Conservation (phyloP, 495 filamentous ascomycete genomes). For the Penicillium nucicola region DNA sequence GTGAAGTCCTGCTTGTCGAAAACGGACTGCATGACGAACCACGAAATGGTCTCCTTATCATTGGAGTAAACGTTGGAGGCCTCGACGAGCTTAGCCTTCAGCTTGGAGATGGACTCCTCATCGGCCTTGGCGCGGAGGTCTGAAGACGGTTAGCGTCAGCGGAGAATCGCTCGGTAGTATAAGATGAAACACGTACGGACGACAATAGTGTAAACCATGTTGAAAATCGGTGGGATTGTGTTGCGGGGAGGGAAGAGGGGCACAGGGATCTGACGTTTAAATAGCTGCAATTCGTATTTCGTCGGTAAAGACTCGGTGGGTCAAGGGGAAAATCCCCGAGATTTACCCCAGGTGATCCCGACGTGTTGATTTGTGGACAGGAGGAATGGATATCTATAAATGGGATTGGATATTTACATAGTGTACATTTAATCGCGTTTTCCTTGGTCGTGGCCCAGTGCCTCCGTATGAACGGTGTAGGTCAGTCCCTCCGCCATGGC, state of each 20-base stretch:
- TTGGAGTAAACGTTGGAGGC: slow-evolving; percentile 61
- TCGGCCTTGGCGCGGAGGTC: slow-evolving; percentile 64
- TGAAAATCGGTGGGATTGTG: slow-evolving; percentile 7
- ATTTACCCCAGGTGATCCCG: slow-evolving; percentile 3
- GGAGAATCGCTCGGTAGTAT: not conserved
- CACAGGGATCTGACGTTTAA: not conserved
- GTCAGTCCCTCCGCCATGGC: slow-evolving; percentile 66
- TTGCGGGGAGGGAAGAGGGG: slow-evolving; percentile 3
- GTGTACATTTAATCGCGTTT: slow-evolving; percentile 23
- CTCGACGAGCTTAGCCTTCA: slow-evolving; percentile 65
- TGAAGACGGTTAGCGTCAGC: slow-evolving; percentile 3
- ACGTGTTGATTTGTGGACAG: not conserved
- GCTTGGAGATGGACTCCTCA: slow-evolving; percentile 54
- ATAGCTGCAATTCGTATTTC: not conserved
- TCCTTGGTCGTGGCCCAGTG: slow-evolving; percentile 14
- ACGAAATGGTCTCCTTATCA: slow-evolving; percentile 64
- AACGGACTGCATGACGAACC: slow-evolving; percentile 67
- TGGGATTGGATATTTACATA: slow-evolving; percentile 30
- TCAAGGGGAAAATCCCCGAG: slow-evolving; percentile 1
- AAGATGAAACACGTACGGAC: slow-evolving; percentile 39
- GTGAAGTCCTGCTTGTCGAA: slow-evolving; percentile 63
- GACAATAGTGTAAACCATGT: slow-evolving; percentile 56
- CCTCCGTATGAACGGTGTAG: slow-evolving; percentile 31
- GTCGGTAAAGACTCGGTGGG: slow-evolving; percentile 2
- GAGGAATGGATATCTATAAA: slow-evolving; percentile 17